A percentile compares a stretch with the other conserved stretches of the same genome.
phyloP scores from a whole-genome alignment of 2,329 filamentous ascomycete species.

The Paracoccidioides brasiliensis region DNA sequence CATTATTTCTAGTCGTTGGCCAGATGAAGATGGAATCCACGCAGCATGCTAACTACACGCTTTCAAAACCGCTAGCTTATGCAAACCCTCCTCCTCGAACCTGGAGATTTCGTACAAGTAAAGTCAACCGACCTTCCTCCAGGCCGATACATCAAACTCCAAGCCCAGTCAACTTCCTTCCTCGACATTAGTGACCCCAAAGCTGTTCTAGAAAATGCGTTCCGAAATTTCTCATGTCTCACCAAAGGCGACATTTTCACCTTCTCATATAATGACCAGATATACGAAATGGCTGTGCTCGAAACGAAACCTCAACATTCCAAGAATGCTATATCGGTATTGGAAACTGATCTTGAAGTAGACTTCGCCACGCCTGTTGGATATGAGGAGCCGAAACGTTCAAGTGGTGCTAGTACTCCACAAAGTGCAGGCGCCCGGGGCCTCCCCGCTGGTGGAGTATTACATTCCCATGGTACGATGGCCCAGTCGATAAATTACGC shows the following conservation, averaged over 20 bases:
- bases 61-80: conserved; percentile 55
- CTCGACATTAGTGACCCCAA: conserved; percentile 96
- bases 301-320: conserved; percentile 79
- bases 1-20: neutral
- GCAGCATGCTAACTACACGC: neutral
- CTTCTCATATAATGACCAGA: conserved; percentile 89
- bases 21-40: neutral
- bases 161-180: conserved; percentile 85
- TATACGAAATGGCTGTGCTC: conserved; percentile 84
- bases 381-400: conserved; percentile 73
- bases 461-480: conserved; percentile 86
- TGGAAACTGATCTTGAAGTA: conserved; percentile 92
- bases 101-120: conserved; percentile 87
- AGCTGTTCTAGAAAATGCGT: conserved; percentile 90
- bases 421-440: conserved; percentile 46
- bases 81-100: conserved; percentile 77
- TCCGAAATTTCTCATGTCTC: conserved; percentile 87
- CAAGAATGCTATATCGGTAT: conserved; percentile 76
- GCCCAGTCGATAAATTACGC: conserved; percentile 95
- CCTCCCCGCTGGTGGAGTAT: conserved; percentile 55
- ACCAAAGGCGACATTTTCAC: conserved; percentile 92
- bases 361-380: conserved; percentile 91
- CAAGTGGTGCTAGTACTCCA: conserved; percentile 77
- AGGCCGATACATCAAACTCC: conserved; percentile 87
- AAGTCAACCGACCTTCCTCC: conserved; percentile 87